Conservation (phyloP, 768 basidiomycete species). For the Russula emetica region DNA sequence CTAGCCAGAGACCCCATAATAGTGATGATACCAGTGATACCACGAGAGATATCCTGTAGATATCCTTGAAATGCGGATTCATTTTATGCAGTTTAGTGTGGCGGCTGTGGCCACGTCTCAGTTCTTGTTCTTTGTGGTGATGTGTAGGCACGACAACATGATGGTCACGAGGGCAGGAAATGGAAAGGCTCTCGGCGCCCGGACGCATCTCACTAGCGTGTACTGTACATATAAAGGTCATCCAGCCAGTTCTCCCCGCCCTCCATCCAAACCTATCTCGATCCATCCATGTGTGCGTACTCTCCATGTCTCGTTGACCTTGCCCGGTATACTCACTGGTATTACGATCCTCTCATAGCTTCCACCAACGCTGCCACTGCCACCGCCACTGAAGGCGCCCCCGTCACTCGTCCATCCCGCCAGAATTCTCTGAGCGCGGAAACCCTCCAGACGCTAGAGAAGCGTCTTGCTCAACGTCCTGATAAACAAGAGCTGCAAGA, state of each 20-base stretch:
- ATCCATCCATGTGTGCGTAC: slow-evolving; percentile 21
- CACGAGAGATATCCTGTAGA: neutral
- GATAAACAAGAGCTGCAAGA: slow-evolving; percentile 60
- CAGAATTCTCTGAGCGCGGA: slow-evolving; percentile 36
- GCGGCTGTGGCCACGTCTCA: too few species aligned
- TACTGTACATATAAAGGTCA: slow-evolving; percentile 16
- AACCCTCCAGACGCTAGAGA: slow-evolving; percentile 48
- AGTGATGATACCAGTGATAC: neutral
- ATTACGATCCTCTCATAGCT: neutral
- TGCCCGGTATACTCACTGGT: neutral
- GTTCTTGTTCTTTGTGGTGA: neutral
- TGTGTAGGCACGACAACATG: neutral
- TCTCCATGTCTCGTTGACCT: neutral
- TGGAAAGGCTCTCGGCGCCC: neutral
- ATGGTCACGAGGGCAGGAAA: neutral
- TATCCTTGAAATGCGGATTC: too few species aligned
- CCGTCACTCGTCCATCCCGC: slow-evolving; percentile 28
- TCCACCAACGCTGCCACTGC: slow-evolving; percentile 8
- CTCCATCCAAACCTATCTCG: neutral
- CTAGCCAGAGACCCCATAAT: neutral
- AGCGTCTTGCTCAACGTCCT: slow-evolving; percentile 49
- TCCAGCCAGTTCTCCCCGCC: neutral
- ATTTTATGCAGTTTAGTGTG: neutral
- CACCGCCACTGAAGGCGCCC: slow-evolving; percentile 4
- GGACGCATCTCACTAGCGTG: neutral